These are phyloP conservation scores for Oenanthe sinensis DNA, from an alignment of 129 eudicot species.

Conservation along the genomic window DNA sequence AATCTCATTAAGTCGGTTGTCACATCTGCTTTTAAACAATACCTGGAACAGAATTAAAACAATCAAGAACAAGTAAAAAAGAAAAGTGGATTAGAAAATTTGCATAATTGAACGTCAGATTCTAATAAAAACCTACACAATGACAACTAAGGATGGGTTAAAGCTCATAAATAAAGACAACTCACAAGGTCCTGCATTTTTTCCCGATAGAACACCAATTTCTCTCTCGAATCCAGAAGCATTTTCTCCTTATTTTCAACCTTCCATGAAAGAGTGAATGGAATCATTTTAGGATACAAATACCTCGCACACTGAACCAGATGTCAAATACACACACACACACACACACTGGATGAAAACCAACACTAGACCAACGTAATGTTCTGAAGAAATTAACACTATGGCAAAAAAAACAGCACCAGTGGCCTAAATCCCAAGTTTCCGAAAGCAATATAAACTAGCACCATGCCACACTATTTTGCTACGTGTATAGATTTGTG, in stretches of 20 bases:
- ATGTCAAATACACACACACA: not conserved
- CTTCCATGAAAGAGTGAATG: slow-evolving; percentile 22
- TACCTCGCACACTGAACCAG: not conserved
- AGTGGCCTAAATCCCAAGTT: not conserved
- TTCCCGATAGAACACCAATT: slow-evolving; percentile 63
- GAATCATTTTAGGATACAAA: not conserved
- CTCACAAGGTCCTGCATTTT: slow-evolving; percentile 99
- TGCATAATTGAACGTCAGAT: not conserved
- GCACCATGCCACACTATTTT: not conserved
- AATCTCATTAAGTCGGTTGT: slow-evolving; percentile 94
- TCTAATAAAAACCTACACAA: not conserved
- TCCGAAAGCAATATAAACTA: not conserved
- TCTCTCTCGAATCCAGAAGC: slow-evolving; percentile 85
- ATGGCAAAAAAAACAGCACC: not conserved
- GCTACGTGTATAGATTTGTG: not conserved
- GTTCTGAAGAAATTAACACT: not conserved
- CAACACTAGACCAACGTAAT: not conserved
- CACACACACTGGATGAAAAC: not conserved
- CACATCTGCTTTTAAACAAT: slow-evolving; percentile 92
- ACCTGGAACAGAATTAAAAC: slow-evolving; percentile 37
- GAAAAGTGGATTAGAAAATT: not conserved
- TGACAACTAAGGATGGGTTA: not conserved
- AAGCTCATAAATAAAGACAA: slow-evolving; percentile 9
- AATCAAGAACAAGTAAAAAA: not conserved
- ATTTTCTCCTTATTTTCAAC: slow-evolving; percentile 57